Conservation (phyloP, 306 rosid genomes). For the Castanea mollissima region DNA sequence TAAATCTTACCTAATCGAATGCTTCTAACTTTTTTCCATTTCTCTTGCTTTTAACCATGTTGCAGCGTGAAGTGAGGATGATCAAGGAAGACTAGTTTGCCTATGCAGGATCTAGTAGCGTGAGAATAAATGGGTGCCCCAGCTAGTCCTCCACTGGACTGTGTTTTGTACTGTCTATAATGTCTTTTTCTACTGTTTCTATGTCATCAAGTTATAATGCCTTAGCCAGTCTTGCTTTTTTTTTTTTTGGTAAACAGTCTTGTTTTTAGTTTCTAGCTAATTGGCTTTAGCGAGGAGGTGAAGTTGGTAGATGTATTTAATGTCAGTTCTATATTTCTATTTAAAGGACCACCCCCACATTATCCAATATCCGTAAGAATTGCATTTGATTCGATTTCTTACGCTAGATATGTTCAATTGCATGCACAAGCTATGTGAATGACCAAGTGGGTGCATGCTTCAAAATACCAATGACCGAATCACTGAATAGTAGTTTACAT, state of each 20-base stretch:
- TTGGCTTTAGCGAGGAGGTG: background rate
- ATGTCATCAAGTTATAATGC: background rate
- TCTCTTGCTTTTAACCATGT: background rate
- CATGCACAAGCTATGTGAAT: too few species aligned
- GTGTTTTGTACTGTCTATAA: background rate
- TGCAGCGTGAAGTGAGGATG: slow-evolving; percentile 15
- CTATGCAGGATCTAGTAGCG: background rate
- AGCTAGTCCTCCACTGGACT: background rate
- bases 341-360: background rate
- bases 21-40: background rate
- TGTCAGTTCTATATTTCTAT: background rate
- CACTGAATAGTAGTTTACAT: too few species aligned
- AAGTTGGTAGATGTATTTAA: background rate
- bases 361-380: background rate
- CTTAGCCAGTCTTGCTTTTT: background rate
- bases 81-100: background rate
- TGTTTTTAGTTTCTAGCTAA: background rate
- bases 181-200: background rate
- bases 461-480: too few species aligned
- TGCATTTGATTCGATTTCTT: background rate
- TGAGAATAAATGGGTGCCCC: slow-evolving; percentile 3
- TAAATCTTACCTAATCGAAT: background rate
- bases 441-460: too few species aligned
- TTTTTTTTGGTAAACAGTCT: background rate
- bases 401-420: too few species aligned